Conservation (phyloP, 2,329 filamentous ascomycete species). For the Aspergillus quadrilineatus region DNA sequence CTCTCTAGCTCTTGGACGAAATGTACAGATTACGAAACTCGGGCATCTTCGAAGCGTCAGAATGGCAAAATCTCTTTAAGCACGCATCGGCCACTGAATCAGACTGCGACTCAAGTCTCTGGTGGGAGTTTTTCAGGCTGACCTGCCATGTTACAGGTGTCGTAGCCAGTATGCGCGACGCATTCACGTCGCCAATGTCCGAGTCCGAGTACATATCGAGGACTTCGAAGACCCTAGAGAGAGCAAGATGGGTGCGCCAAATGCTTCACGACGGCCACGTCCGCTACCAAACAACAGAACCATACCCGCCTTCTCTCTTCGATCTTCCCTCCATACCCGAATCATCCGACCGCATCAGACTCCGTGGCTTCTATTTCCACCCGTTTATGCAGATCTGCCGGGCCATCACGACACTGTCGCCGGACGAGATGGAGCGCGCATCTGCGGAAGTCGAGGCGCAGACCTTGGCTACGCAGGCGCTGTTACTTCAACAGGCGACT, state of each 20-base stretch:
- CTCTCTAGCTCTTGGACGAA: background rate
- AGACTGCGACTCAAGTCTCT: background rate
- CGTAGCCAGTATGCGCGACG: background rate
- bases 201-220: background rate
- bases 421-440: background rate
- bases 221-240: background rate
- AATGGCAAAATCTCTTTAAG: background rate
- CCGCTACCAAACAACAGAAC: background rate
- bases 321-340: background rate
- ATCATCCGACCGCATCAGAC: background rate
- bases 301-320: background rate
- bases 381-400: background rate
- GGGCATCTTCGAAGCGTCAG: background rate
- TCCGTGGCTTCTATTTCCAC: background rate
- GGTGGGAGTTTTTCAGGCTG: background rate
- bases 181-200: background rate
- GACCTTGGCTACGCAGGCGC: background rate
- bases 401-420: background rate
- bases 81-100: background rate
- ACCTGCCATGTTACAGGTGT: background rate
- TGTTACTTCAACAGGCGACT: background rate
- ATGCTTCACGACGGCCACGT: background rate
- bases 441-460: background rate
- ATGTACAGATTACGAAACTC: background rate
- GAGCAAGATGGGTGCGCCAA: constrained; percentile 1